Evolutionary conservation across 1,139 yeast species (phyloP), one percentile per base, ranked within the genome.

Genomic region (Taphrina sp.): DNA sequence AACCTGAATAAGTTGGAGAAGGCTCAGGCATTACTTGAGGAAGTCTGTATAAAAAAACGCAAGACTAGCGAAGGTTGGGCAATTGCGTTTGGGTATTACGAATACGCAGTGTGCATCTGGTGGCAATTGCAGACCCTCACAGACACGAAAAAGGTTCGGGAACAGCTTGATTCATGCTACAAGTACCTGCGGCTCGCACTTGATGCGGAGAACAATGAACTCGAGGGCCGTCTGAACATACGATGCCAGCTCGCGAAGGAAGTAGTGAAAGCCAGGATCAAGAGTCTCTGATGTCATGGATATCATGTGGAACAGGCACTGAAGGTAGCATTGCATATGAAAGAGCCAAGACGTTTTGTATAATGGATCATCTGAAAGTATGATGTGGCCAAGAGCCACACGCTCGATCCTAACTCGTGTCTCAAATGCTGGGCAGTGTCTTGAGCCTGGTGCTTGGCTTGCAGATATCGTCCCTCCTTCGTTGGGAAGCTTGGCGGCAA

Each of bases 231-330:
- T n/a, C 45, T 55, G 34, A 55, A 37, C 10, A 55, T 55, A 16
- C 55, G 58, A 10, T 52, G 52, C 14, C 58, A 55, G 24, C 19
- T 55, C 24, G 58, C 58, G 14, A 46, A 52, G 31, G 51, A 46
- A 20, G 58, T 55, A 17, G 52, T 55, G 19, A 52, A 42, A 34
- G 56, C 49, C 5, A 19, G 47, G 14, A 26, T n/a, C n/a, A n/a
- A n/a, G n/a, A n/a, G n/a, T n/a, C n/a, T n/a, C n/a, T n/a, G n/a
- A n/a, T n/a, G n/a, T n/a, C n/a, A n/a, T n/a, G n/a, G n/a, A n/a
- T n/a, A n/a, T n/a, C n/a, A n/a, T n/a, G n/a, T n/a, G n/a, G n/a
- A n/a, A n/a, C n/a, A n/a, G n/a, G n/a, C n/a, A n/a, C n/a, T n/a
- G n/a, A n/a, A n/a, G n/a, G n/a, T n/a, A n/a, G n/a, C n/a, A n/a